phyloP scores from a whole-genome alignment of 305 asterid genomes.

The Fraxinus baroniana region DNA sequence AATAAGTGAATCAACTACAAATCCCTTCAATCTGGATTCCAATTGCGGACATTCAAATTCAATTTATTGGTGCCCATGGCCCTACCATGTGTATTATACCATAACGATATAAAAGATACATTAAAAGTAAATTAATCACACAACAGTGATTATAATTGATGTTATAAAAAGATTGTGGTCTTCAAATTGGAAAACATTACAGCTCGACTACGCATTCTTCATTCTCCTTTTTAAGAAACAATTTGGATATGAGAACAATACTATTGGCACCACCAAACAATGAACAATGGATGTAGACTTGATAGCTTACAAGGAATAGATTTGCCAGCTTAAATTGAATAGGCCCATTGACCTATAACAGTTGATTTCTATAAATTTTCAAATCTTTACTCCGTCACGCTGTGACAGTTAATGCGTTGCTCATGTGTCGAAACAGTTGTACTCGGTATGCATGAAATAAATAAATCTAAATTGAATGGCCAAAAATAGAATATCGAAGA shows the following conservation, averaged over 20 bases:
- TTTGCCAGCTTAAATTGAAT: neutral
- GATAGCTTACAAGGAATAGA: neutral
- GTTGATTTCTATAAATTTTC: neutral
- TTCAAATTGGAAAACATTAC: neutral
- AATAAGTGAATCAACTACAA: neutral
- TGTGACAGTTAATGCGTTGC: neutral
- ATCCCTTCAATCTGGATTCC: neutral
- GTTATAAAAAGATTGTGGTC: neutral
- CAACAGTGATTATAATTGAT: neutral
- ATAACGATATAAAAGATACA: neutral
- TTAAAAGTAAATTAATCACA: neutral
- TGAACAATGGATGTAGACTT: neutral
- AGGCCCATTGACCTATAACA: neutral
- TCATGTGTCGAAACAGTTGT: neutral
- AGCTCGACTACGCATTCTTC: neutral
- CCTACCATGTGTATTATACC: neutral
- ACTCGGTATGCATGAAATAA: neutral
- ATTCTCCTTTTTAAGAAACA: neutral
- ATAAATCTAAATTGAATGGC: neutral
- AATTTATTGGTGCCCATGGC: neutral
- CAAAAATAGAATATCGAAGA: neutral
- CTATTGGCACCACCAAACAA: neutral
- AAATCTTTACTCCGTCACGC: neutral
- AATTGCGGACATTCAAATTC: neutral
- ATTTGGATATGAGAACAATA: neutral